These are phyloP conservation scores for Pseudocercospora crystallina DNA, from an alignment of 2,329 filamentous ascomycete species.

Conservation along the genomic window DNA sequence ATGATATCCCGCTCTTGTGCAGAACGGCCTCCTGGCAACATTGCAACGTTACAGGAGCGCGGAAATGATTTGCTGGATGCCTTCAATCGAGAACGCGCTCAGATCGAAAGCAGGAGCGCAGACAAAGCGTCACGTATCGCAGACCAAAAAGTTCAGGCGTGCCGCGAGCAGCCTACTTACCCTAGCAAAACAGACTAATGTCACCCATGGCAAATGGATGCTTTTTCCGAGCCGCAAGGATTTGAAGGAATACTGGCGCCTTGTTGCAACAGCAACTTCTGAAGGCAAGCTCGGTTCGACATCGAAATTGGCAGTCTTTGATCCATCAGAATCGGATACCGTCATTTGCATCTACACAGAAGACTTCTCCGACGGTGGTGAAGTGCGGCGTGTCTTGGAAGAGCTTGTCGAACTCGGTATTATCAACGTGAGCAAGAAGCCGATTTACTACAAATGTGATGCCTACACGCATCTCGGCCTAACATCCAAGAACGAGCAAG, in stretches of 20 bases:
- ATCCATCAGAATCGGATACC: slow-evolving; percentile 35
- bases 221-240: slow-evolving; percentile 59
- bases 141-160: slow-evolving; percentile 41
- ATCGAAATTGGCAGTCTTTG: slow-evolving; percentile 69
- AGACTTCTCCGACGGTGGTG: slow-evolving; percentile 68
- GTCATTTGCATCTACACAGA: slow-evolving; percentile 77
- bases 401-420: slow-evolving; percentile 62
- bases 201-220: slow-evolving; percentile 77
- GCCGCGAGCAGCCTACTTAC: slow-evolving; percentile 54
- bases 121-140: slow-evolving; percentile 45
- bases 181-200: slow-evolving; percentile 59
- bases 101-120: slow-evolving; percentile 53
- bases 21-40: slow-evolving; percentile 14
- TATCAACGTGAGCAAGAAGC: slow-evolving; percentile 43
- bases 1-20: slow-evolving; percentile 23
- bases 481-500: slow-evolving; percentile 41
- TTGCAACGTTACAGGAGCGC: slow-evolving; percentile 50
- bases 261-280: slow-evolving; percentile 65
- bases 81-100: slow-evolving; percentile 47
- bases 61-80: slow-evolving; percentile 54
- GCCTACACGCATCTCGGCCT: slow-evolving; percentile 49
- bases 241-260: slow-evolving; percentile 65
- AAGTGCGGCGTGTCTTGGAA: slow-evolving; percentile 67
- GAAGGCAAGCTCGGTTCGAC: slow-evolving; percentile 68
- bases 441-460: slow-evolving; percentile 79